Percentiles rank a stretch among this genome's conserved stretches.
phyloP scores from a whole-genome alignment of 768 basidiomycete genomes.

The Pleurotus djamor region DNA sequence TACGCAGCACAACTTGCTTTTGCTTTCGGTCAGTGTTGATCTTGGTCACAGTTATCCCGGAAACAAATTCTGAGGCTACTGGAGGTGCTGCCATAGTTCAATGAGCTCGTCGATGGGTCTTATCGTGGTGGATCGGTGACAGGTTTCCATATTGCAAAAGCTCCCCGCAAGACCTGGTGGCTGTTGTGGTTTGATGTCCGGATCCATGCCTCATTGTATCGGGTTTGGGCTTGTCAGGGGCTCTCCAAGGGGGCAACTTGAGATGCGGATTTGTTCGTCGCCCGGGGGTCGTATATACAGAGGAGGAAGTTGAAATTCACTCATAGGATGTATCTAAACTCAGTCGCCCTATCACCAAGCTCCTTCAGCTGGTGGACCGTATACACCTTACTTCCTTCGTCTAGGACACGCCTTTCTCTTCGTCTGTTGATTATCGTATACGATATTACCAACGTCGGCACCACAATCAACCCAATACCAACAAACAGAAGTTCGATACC shows the following conservation, averaged over 20 bases:
- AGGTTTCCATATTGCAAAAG: not conserved
- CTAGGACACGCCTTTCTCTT: slow-evolving; percentile 36
- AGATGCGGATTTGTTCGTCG: no score
- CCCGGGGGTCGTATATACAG: no score
- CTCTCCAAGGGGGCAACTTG: no score
- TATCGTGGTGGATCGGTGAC: not conserved
- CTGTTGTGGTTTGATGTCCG: not conserved
- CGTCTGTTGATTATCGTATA: slow-evolving; percentile 57
- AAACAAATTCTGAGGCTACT: not conserved
- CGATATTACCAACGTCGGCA: slow-evolving; percentile 43
- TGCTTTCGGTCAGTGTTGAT: slow-evolving; percentile 61
- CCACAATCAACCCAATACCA: slow-evolving; percentile 54
- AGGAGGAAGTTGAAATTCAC: no score
- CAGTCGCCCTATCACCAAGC: slow-evolving; percentile 61
- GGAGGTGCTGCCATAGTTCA: not conserved
- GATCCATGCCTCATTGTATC: no score
- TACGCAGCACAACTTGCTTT: slow-evolving; percentile 64
- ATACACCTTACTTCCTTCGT: slow-evolving; percentile 27
- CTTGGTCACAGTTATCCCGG: not conserved
- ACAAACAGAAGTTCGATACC: slow-evolving; percentile 67
- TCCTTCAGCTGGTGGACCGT: slow-evolving; percentile 32
- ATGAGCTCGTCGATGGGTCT: not conserved
- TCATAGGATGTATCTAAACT: slow-evolving; percentile 54
- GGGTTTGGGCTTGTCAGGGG: no score
- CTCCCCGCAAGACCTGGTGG: not conserved